These are phyloP conservation scores for Umbellularia californica DNA, from an alignment of 164 flowering plant genomes.

Conservation along the genomic window DNA sequence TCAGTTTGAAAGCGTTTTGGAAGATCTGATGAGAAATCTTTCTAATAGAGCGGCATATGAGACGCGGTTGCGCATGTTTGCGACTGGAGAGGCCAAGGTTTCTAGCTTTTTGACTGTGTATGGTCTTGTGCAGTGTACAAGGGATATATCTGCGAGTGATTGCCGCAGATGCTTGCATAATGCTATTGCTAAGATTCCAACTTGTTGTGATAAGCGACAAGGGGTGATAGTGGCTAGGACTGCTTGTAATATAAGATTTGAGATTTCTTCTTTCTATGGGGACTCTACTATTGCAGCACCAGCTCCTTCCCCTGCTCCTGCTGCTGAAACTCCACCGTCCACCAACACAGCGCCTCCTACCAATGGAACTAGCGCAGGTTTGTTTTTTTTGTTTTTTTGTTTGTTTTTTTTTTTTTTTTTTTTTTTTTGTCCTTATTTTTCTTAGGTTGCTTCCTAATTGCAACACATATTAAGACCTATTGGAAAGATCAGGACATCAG, in stretches of 20 bases:
- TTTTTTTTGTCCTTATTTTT: no score
- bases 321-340: neutral
- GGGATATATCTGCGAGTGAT: conserved; percentile 17
- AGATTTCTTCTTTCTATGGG: conserved; percentile 11
- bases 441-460: no score
- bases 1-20: conserved; percentile 11
- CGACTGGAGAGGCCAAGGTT: conserved; percentile 12
- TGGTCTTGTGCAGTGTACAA: conserved; percentile 44
- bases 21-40: conserved; percentile 13
- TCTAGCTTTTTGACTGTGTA: conserved; percentile 7
- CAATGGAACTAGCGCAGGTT: no score
- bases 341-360: no score
- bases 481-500: no score
- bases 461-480: no score
- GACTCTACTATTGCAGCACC: neutral
- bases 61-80: conserved; percentile 17
- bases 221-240: conserved; percentile 30
- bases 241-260: conserved; percentile 36
- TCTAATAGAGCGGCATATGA: conserved; percentile 13
- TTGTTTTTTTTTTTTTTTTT: no score
- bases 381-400: no score
- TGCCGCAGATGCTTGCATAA: conserved; percentile 25
- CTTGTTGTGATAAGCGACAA: conserved; percentile 10
- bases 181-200: conserved; percentile 5
- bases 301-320: neutral